Evolutionary conservation across 805 yeast genomes (phyloP).

Genomic region (Saccharomyces kudriavzevii): DNA sequence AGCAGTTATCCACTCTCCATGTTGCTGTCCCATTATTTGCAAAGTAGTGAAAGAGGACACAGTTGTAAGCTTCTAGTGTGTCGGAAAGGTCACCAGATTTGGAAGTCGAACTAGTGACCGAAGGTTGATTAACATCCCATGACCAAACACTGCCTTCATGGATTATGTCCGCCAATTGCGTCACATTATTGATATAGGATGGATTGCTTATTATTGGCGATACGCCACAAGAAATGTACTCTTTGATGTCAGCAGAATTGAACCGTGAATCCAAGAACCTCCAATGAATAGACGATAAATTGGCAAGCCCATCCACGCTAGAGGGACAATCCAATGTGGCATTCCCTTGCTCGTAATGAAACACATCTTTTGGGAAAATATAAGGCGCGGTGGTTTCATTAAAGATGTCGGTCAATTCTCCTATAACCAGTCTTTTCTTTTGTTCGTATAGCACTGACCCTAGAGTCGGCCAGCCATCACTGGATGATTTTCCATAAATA

Average conservation of each 20-base stretch:
- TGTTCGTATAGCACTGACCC: constrained; percentile 30
- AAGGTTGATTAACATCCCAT: constrained; percentile 60
- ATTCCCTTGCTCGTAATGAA: constrained; percentile 18
- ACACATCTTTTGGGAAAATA: constrained; percentile 15
- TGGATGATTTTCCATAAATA: constrained; percentile 5
- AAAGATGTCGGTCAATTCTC: constrained; percentile 28
- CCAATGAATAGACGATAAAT: constrained; percentile 28
- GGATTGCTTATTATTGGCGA: constrained; percentile 53
- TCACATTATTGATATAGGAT: constrained; percentile 11
- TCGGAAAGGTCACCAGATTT: constrained; percentile 14
- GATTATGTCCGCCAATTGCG: constrained; percentile 29
- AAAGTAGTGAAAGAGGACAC: constrained; percentile 34
- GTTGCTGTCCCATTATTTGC: constrained; percentile 32
- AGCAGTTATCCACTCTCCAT: constrained; percentile 66
- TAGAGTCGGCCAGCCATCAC: constrained; percentile 31
- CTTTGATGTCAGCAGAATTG: constrained; percentile 31
- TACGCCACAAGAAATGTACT: constrained; percentile 48
- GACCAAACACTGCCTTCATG: constrained; percentile 51
- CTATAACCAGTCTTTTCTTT: constrained; percentile 32
- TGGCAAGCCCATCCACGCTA: constrained; percentile 4
- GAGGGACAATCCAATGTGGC: constrained; percentile 18
- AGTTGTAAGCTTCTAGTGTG: constrained; percentile 33
- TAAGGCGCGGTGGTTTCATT: constrained; percentile 28
- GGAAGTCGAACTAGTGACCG: constrained; percentile 5
- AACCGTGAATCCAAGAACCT: constrained; percentile 39